Evolutionary conservation across 305 asterid genomes (phyloP).

Genomic region (Solanum aculeatissimum): DNA sequence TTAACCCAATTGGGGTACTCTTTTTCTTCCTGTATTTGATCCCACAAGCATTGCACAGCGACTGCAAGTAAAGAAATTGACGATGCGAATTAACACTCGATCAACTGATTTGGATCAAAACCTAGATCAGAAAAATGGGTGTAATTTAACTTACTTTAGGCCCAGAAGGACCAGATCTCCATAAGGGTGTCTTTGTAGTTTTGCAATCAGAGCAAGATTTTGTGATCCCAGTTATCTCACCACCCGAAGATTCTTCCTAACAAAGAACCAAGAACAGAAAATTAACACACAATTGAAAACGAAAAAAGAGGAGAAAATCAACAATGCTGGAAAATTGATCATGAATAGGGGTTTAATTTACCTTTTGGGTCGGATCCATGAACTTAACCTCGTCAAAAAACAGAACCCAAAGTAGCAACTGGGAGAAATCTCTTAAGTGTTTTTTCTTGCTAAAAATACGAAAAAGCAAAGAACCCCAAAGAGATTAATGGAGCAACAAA

Average conservation of each 20-base stretch:
- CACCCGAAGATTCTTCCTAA: slow-evolving; percentile 25
- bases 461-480: neutral
- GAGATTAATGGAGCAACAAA: neutral
- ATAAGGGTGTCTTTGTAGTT: slow-evolving; percentile 52
- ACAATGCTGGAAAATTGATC: neutral
- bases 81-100: neutral
- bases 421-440: neutral
- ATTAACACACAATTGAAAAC: neutral
- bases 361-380: slow-evolving; percentile 38
- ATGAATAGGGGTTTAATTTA: neutral
- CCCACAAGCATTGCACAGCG: slow-evolving; percentile 65
- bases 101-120: neutral
- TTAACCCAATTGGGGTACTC: neutral
- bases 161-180: slow-evolving; percentile 67
- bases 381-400: neutral
- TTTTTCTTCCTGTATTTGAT: slow-evolving; percentile 46
- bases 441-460: neutral
- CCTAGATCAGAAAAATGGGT: neutral
- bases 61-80: slow-evolving; percentile 3
- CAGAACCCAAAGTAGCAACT: neutral
- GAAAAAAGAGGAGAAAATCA: neutral
- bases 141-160: slow-evolving; percentile 34
- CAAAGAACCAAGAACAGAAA: neutral
- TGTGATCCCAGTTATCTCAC: neutral
- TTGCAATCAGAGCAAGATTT: slow-evolving; percentile 44